These are phyloP conservation scores for Parastagonospora avenae DNA, from an alignment of 2,329 filamentous ascomycete species.

Conservation along the genomic window DNA sequence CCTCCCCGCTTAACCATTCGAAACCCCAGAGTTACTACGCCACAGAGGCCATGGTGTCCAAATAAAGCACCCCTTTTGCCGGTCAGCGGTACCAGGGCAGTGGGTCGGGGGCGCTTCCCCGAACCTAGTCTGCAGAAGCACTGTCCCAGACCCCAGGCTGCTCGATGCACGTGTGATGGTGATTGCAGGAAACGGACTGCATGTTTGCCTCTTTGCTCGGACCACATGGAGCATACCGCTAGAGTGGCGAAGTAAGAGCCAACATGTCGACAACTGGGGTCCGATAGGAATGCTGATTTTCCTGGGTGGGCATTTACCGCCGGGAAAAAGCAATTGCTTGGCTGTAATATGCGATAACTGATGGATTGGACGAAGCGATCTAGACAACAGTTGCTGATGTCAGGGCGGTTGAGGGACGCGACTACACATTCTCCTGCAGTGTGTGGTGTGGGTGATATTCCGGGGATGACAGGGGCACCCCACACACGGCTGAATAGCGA, in stretches of 20 bases:
- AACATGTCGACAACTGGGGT: conserved; percentile 7
- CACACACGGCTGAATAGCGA: conserved; percentile 25
- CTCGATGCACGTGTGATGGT: conserved; percentile 16
- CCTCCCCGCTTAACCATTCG: conserved; percentile 11
- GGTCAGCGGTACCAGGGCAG: conserved; percentile 19
- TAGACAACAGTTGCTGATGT: conserved; percentile 19
- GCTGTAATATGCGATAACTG: conserved; percentile 10
- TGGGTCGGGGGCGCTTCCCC: conserved; percentile 31
- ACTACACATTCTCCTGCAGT: conserved; percentile 4
- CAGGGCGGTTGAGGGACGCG: conserved; percentile 11
- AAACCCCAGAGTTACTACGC: conserved; percentile 16
- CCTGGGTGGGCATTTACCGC: conserved; percentile 11
- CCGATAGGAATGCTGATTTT: conserved; percentile 11
- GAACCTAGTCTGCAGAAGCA: conserved; percentile 18
- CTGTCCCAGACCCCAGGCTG: conserved; percentile 14
- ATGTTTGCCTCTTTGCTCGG: conserved; percentile 22
- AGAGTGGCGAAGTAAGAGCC: conserved; percentile 14
- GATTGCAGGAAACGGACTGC: conserved; percentile 7
- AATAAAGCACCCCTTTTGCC: conserved; percentile 18
- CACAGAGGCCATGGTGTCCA: conserved; percentile 13
- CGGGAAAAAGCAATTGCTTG: conserved; percentile 15
- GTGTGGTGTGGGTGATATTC: conserved; percentile 16
- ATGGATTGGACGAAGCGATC: conserved; percentile 7
- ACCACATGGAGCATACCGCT: conserved; percentile 14
- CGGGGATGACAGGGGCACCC: conserved; percentile 20